Percentiles rank a stretch among this genome's conserved stretches.
These are phyloP conservation scores for Debaryomyces maramus DNA, from an alignment of 805 yeast species.

Conservation along the genomic window DNA sequence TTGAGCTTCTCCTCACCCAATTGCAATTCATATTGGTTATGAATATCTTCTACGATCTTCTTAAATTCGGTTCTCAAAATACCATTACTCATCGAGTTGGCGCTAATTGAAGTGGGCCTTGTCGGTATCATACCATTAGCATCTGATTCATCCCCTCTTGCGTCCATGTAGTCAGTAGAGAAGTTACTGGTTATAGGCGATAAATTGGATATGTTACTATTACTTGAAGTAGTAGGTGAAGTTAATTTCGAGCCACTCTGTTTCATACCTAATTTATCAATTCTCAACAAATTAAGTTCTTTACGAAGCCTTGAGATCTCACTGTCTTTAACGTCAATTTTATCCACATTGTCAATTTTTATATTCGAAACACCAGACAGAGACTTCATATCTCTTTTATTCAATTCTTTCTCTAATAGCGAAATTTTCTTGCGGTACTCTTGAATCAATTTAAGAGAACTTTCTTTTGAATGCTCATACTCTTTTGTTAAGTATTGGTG, in stretches of 20 bases:
- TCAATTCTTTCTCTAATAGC: conserved; percentile 51
- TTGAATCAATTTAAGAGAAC: conserved; percentile 52
- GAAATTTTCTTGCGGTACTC: conserved; percentile 52
- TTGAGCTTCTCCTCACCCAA: conserved; percentile 55
- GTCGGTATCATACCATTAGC: conserved; percentile 9
- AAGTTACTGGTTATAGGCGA: conserved; percentile 15
- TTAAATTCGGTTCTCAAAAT: conserved; percentile 69
- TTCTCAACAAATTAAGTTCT: conserved; percentile 44
- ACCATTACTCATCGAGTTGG: conserved; percentile 43
- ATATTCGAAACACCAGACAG: background rate
- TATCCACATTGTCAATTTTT: conserved; percentile 3
- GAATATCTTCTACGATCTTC: conserved; percentile 60
- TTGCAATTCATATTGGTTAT: conserved; percentile 59
- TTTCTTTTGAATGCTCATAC: conserved; percentile 63
- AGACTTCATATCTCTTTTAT: conserved; percentile 4
- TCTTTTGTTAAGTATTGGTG: conserved; percentile 68
- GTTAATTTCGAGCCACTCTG: conserved; percentile 1
- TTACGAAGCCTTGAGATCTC: conserved; percentile 46
- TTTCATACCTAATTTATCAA: conserved; percentile 43
- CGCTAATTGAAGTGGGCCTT: conserved; percentile 15
- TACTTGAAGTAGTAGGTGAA: conserved; percentile 1
- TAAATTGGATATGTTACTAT: conserved; percentile 1
- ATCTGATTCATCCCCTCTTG: conserved; percentile 4
- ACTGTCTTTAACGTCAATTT: conserved; percentile 27
- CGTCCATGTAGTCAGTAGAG: background rate